Percentiles rank a stretch among this genome's conserved stretches.
These are phyloP conservation scores for Puya raimondii DNA, from an alignment of 176 grass and related monocot species.

Conservation along the genomic window DNA sequence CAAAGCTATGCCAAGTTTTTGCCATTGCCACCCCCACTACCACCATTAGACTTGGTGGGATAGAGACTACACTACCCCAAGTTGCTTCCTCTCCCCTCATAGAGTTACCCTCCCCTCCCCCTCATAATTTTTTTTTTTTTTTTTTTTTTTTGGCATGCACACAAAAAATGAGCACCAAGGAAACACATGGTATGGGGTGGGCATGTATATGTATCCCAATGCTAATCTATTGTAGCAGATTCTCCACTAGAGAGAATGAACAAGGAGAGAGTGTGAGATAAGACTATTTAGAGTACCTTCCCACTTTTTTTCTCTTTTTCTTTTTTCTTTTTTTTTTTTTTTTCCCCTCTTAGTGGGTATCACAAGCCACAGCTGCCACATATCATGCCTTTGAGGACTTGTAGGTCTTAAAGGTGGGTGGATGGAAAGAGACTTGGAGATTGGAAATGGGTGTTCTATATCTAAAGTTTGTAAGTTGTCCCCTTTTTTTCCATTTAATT, in stretches of 20 bases:
- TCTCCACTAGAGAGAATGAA: neutral
- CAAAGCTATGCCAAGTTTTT: neutral
- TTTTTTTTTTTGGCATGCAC: too few species aligned
- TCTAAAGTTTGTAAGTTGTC: slow-evolving; percentile 4
- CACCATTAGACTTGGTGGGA: neutral
- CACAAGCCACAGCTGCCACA: neutral
- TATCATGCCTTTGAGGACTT: neutral
- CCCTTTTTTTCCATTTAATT: neutral
- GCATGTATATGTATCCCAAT: neutral
- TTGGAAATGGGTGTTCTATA: neutral
- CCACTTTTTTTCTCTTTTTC: neutral
- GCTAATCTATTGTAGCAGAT: neutral
- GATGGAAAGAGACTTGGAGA: neutral
- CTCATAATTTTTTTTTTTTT: too few species aligned
- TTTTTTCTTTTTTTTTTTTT: neutral
- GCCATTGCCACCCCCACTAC: neutral
- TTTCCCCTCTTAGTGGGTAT: neutral
- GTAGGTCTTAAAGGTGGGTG: neutral
- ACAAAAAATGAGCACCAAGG: neutral
- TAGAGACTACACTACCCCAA: neutral
- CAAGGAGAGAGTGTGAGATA: neutral
- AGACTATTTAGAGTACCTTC: neutral
- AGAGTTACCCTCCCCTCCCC: neutral
- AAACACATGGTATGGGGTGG: neutral
- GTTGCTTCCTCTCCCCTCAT: neutral